phyloP scores from a whole-genome alignment of 345 rosid genomes.

The Hypericum perforatum region DNA sequence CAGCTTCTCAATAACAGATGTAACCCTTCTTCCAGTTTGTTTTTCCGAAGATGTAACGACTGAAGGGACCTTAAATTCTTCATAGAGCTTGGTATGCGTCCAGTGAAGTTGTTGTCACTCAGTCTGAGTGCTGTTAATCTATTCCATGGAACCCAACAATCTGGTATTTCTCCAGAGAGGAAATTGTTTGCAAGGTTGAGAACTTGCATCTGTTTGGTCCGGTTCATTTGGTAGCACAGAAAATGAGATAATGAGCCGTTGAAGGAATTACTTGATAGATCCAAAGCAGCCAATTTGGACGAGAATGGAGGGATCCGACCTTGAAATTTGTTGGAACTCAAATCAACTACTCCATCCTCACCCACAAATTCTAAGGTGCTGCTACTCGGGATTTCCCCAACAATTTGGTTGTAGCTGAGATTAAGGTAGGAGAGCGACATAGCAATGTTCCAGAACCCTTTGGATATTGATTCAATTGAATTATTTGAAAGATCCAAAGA shows the following conservation, averaged over 20 bases:
- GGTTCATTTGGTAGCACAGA: conserved; percentile 6
- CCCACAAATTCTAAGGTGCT: not conserved
- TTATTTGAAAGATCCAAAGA: no score
- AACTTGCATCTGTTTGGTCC: not conserved
- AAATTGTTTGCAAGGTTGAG: conserved; percentile 15
- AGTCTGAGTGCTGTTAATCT: conserved; percentile 6
- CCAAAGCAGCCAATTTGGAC: not conserved
- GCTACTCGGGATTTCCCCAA: conserved; percentile 3
- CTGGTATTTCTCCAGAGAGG: conserved; percentile 18
- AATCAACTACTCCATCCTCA: conserved; percentile 1
- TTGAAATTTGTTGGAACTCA: conserved; percentile 12
- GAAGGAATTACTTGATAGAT: conserved; percentile 21
- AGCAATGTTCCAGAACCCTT: no score
- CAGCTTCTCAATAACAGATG: not conserved
- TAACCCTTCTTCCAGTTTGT: conserved; percentile 7
- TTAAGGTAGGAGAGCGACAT: no score
- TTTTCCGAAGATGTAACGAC: conserved; percentile 14
- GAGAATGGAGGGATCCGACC: conserved; percentile 14
- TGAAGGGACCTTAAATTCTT: conserved; percentile 7
- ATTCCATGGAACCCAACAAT: conserved; percentile 18
- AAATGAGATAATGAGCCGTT: conserved; percentile 13
- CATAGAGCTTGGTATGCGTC: conserved; percentile 18
- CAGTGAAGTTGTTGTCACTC: conserved; percentile 9
- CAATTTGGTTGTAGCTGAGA: not conserved
- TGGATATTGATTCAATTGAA: no score